Conservation (phyloP, 768 basidiomycete genomes). For the Glaciozyma martinii region DNA sequence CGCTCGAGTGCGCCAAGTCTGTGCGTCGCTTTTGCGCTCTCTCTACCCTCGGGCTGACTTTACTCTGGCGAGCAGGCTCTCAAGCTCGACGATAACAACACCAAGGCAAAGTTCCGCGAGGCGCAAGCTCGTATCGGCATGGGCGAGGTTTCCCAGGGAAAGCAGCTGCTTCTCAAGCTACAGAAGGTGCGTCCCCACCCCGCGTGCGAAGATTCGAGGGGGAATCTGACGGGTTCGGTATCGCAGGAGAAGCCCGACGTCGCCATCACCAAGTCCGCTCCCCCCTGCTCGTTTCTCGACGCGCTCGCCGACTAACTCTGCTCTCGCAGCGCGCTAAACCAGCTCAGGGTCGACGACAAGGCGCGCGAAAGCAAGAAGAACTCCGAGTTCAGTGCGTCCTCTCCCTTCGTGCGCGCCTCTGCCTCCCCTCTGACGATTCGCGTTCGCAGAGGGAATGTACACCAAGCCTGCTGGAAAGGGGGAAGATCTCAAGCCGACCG, state of each 20-base stretch:
- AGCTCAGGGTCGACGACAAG: conserved; percentile 9
- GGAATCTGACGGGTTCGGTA: too few species aligned
- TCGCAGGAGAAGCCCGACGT: conserved; percentile 14
- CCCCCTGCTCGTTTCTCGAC: background rate
- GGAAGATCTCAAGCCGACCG: too few species aligned
- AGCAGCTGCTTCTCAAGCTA: conserved; percentile 14
- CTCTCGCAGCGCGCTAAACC: background rate
- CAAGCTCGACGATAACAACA: conserved; percentile 16
- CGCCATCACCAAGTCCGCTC: conserved; percentile 6
- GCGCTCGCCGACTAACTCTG: background rate
- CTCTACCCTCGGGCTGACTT: background rate
- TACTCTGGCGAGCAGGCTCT: conserved; percentile 4
- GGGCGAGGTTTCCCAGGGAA: conserved; percentile 14
- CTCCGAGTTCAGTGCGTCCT: conserved; percentile 3
- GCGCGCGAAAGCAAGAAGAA: background rate
- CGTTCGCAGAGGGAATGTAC: too few species aligned
- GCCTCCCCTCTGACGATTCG: too few species aligned
- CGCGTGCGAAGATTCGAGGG: background rate
- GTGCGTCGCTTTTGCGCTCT: background rate
- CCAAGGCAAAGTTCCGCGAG: conserved; percentile 16
- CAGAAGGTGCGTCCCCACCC: conserved; percentile 2
- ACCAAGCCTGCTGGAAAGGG: too few species aligned
- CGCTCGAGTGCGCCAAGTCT: conserved; percentile 8
- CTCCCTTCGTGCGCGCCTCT: conserved; percentile 21
- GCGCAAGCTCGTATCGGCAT: conserved; percentile 22